A percentile compares a stretch with the other conserved stretches of the same genome.
Conservation (phyloP, 345 rosid species). For the Citrus cavaleriei region DNA sequence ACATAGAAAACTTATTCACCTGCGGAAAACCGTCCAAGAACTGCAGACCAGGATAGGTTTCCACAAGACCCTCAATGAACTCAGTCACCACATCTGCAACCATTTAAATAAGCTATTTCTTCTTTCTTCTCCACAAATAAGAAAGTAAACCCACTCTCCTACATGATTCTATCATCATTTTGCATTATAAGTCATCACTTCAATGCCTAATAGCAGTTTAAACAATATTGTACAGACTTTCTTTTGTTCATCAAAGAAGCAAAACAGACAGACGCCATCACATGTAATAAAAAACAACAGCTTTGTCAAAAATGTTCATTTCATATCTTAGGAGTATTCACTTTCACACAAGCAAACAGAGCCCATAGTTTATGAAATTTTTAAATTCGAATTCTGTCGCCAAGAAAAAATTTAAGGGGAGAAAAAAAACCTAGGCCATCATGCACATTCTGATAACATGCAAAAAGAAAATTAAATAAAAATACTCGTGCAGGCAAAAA, state of each 20-base stretch:
- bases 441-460: not conserved
- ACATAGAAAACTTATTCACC: conserved; percentile 32
- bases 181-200: not conserved
- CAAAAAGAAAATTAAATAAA: not conserved
- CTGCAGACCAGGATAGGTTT: conserved; percentile 85
- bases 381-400: not conserved
- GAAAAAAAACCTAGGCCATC: not conserved
- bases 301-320: not conserved
- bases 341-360: not conserved
- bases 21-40: conserved; percentile 92
- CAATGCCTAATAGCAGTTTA: not conserved
- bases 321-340: not conserved
- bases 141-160: not conserved
- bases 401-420: not conserved
- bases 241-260: not conserved
- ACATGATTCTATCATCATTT: not conserved
- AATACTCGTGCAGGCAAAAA: not conserved
- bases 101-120: not conserved
- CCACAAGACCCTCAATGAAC: conserved; percentile 90
- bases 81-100: conserved; percentile 89
- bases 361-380: not conserved
- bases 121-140: not conserved
- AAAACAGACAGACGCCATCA: not conserved
- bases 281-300: too few relatives aligned
- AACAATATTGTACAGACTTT: not conserved